A percentile compares a stretch with the other conserved stretches of the same genome.
These are phyloP conservation scores for Alnus glutinosa DNA, from an alignment of 306 rosid species.

Conservation along the genomic window DNA sequence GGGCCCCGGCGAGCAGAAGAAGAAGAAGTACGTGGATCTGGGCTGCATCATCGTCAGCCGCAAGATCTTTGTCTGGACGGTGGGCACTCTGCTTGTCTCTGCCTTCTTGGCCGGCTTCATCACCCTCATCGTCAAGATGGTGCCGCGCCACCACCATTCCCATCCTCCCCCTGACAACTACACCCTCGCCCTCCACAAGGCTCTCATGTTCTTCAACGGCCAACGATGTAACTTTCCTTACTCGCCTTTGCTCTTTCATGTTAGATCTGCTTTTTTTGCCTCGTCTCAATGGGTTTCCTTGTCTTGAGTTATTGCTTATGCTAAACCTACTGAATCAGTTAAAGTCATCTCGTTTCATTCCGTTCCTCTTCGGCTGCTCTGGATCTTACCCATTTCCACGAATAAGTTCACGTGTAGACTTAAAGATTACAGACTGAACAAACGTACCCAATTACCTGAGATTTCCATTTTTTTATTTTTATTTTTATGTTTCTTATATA, in stretches of 20 bases:
- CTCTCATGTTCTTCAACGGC: slow-evolving; percentile 96
- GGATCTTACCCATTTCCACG: not conserved
- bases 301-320: too few species aligned
- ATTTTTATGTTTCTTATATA: not conserved
- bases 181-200: slow-evolving; percentile 89
- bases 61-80: slow-evolving; percentile 88
- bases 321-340: not conserved
- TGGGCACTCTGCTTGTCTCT: slow-evolving; percentile 57
- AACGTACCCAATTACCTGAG: too few species aligned
- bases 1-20: slow-evolving; percentile 93
- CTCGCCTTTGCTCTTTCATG: not conserved
- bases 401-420: not conserved
- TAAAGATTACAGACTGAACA: too few species aligned
- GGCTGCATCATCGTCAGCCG: slow-evolving; percentile 96
- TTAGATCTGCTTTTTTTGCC: not conserved
- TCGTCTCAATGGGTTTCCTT: not conserved
- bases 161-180: slow-evolving; percentile 85
- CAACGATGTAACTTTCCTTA: slow-evolving; percentile 56
- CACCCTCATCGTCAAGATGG: slow-evolving; percentile 74
- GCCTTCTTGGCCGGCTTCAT: slow-evolving; percentile 76
- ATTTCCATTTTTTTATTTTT: too few species aligned
- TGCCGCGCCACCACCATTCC: slow-evolving; percentile 72
- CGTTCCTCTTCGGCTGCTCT: not conserved
- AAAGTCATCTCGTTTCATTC: not conserved
- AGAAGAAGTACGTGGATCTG: slow-evolving; percentile 96